Percentiles rank a stretch among this genome's conserved stretches.
Evolutionary conservation across 495 filamentous ascomycete genomes (phyloP).

Genomic region (Neurospora africana): DNA sequence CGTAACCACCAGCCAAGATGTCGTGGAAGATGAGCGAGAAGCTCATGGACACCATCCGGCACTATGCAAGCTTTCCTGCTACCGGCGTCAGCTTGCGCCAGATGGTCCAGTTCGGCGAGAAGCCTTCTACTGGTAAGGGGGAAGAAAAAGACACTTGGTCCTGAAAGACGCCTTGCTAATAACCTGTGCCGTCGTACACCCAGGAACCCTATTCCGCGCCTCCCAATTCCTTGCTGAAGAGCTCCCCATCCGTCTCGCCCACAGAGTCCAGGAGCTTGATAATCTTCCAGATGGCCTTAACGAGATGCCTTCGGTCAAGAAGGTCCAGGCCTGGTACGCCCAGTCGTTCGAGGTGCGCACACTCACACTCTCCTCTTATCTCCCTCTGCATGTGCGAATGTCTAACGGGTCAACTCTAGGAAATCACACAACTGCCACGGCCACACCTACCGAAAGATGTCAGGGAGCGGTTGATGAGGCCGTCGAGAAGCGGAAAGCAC

Average conservation of each 20-base stretch:
- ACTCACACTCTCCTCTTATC: neutral
- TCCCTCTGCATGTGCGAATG: constrained; percentile 13
- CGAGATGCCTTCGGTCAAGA: constrained; percentile 95
- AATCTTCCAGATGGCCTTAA: constrained; percentile 93
- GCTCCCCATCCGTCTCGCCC: constrained; percentile 90
- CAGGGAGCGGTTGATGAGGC: constrained; percentile 64
- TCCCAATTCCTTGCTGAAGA: constrained; percentile 98
- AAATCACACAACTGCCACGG: constrained; percentile 76
- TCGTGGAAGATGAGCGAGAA: constrained; percentile 80
- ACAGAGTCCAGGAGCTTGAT: constrained; percentile 86
- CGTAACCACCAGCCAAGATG: constrained; percentile 40
- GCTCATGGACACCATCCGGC: constrained; percentile 97
- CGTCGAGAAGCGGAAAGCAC: constrained; percentile 47
- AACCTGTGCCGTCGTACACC: neutral
- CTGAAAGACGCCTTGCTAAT: neutral
- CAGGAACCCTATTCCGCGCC: constrained; percentile 91
- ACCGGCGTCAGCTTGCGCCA: constrained; percentile 93
- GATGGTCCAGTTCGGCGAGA: constrained; percentile 98
- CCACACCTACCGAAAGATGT: constrained; percentile 69
- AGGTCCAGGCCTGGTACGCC: constrained; percentile 95
- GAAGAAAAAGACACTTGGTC: constrained; percentile 11
- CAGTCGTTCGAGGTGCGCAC: constrained; percentile 89
- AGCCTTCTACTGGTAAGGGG: constrained; percentile 64
- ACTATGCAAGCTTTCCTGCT: constrained; percentile 94
- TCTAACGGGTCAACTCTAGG: constrained; percentile 38